These are phyloP conservation scores for Nannizziopsis barbatae DNA, from an alignment of 2,329 filamentous ascomycete genomes.

Conservation along the genomic window DNA sequence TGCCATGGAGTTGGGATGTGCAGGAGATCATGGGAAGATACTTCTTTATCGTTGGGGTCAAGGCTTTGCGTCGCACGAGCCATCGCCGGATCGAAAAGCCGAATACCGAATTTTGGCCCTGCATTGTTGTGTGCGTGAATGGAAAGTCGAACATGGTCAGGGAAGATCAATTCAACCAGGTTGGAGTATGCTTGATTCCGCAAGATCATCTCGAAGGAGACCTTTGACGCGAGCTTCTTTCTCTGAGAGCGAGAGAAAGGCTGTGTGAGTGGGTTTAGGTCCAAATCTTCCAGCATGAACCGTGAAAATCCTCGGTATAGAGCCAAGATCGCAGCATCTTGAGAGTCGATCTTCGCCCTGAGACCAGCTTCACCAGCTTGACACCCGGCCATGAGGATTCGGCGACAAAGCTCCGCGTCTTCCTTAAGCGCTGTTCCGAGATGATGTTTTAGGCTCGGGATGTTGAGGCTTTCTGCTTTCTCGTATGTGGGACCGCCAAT, in stretches of 20 bases:
- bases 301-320: slow-evolving; percentile 6
- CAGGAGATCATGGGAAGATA: background rate
- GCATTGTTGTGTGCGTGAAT: slow-evolving; percentile 6
- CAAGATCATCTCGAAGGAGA: slow-evolving; percentile 7
- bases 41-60: background rate
- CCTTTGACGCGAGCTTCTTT: slow-evolving; percentile 5
- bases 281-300: slow-evolving; percentile 8
- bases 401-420: slow-evolving; percentile 4
- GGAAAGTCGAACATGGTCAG: slow-evolving; percentile 4
- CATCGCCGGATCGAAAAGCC: background rate
- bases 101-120: slow-evolving; percentile 5
- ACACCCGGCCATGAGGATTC: slow-evolving; percentile 1
- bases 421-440: background rate
- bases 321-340: slow-evolving; percentile 1
- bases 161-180: slow-evolving; percentile 6
- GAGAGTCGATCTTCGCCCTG: background rate
- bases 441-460: background rate
- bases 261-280: background rate
- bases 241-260: background rate
- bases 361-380: background rate
- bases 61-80: slow-evolving; percentile 1
- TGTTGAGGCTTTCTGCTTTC: background rate
- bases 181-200: slow-evolving; percentile 8
- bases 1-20: slow-evolving; percentile 4
- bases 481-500: background rate